Percentiles rank a stretch among this genome's conserved stretches.
phyloP scores from a whole-genome alignment of 352 stramenopile genomes.

The Peronospora destructor region DNA sequence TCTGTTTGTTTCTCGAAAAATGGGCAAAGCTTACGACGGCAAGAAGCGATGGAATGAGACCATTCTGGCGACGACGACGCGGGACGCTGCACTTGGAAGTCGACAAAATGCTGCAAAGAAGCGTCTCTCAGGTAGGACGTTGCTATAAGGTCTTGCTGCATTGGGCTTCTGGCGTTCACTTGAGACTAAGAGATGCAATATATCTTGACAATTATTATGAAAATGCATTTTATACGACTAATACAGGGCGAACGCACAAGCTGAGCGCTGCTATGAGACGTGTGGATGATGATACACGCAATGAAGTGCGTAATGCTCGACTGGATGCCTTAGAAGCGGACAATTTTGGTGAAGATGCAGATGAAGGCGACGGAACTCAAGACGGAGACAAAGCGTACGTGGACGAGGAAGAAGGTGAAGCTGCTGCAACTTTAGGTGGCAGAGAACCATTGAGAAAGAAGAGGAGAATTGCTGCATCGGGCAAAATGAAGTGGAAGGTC shows the following conservation, averaged over 20 bases:
- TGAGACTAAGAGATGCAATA: not conserved
- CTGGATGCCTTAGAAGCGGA: conserved; percentile 86
- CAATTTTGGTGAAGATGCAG: conserved; percentile 73
- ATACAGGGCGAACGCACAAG: conserved; percentile 57
- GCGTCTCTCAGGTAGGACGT: conserved; percentile 46
- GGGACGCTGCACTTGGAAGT: conserved; percentile 1
- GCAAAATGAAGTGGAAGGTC: conserved; percentile 64
- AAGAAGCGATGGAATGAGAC: conserved; percentile 85
- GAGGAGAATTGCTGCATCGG: conserved; percentile 10
- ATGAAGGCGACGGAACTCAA: conserved; percentile 40
- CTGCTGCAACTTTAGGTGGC: conserved; percentile 3
- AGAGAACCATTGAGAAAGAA: conserved; percentile 36
- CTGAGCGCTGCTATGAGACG: conserved; percentile 78
- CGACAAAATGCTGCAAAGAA: conserved; percentile 36
- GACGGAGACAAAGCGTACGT: conserved; percentile 54
- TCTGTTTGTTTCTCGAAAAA: conserved; percentile 8
- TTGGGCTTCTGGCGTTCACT: conserved; percentile 1
- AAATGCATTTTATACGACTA: conserved; percentile 6
- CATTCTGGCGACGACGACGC: conserved; percentile 43
- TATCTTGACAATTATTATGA: conserved; percentile 6
- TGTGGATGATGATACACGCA: conserved; percentile 78
- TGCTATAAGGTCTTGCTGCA: conserved; percentile 2
- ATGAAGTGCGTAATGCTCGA: conserved; percentile 76
- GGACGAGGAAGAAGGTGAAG: conserved; percentile 43
- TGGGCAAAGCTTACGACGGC: conserved; percentile 74